These are phyloP conservation scores for Pichia kudriavzevii DNA, from an alignment of 1,139 yeast genomes.

Conservation along the genomic window DNA sequence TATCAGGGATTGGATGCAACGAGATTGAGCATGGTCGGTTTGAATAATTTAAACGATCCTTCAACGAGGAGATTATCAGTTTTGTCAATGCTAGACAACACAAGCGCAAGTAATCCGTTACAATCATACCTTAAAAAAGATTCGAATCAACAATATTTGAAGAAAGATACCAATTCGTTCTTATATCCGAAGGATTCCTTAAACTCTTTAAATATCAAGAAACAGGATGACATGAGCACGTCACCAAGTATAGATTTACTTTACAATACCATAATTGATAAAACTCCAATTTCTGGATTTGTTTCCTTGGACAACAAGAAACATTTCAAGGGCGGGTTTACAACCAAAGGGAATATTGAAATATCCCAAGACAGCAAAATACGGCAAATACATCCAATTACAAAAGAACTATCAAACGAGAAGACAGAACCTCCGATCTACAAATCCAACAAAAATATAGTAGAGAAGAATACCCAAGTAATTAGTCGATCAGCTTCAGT, in stretches of 20 bases:
- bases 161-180: constrained; percentile 17
- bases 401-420: constrained; percentile 24
- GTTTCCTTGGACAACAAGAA: constrained; percentile 16
- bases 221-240: constrained; percentile 1
- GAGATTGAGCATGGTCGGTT: constrained; percentile 26
- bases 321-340: constrained; percentile 34
- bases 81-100: constrained; percentile 43
- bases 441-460: not conserved
- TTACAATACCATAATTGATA: constrained; percentile 19
- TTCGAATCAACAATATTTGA: not conserved
- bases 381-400: constrained; percentile 47
- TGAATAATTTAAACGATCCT: constrained; percentile 40
- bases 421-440: constrained; percentile 1
- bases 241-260: constrained; percentile 20
- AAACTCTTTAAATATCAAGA: constrained; percentile 16
- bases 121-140: constrained; percentile 1
- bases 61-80: constrained; percentile 49
- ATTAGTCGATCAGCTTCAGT: not conserved
- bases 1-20: constrained; percentile 23
- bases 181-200: constrained; percentile 30
- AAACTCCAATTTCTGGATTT: constrained; percentile 28
- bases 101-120: constrained; percentile 25
- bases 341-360: constrained; percentile 43
- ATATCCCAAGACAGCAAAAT: constrained; percentile 42
- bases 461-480: not conserved